Base-by-base conservation (phyloP, 2,329 filamentous ascomycete genomes). In the Diaporthe vexans region DNA sequence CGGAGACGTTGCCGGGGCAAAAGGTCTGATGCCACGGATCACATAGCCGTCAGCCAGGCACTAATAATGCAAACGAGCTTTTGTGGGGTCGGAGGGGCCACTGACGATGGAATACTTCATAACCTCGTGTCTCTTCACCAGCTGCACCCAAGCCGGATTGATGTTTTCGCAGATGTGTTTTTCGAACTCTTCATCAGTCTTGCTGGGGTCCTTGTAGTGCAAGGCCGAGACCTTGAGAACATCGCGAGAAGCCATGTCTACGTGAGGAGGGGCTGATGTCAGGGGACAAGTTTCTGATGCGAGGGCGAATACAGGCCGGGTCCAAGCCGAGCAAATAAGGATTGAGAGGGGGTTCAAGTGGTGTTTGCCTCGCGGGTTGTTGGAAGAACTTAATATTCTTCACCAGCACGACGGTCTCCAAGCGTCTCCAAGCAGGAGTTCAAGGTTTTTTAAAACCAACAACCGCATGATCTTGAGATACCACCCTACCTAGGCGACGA, bases 141-240 rank as follows among this genome's bases (percentile, higher is more conserved):
- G 33, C 21, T 59, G n/a, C 11, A 59, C 56, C 56, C 56, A 59
- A 13, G 56, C 56, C 15, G 56, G n/a, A 21, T 59, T 40, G 2
- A 59, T 59, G 21, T 40, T 59, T 19, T 59, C 56, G 56, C 33
- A n/a, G 56, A 59, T 26, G 8, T 57, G 54, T 10, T 21, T 57
- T 15, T 57, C 54, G 29, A 57, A 57, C 9, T 57, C 54, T 29
- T 57, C 54, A 35, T 57, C 54, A 35, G 29, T 35, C 19, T 57
- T 57, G 54, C 29, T 57, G 9, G 54, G 54, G 29, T 57, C 29
- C 10, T 57, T 57, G 19, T 57, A 35, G 29, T 57, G 54, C 54
- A 57, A 57, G 29, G 54, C 26, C 17, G 54, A 57, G 54, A 57
- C 54, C 17, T 57, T 57, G 54, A 57, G 29, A 21, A 57, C 54